These are phyloP conservation scores for Aureobasidium namibiae DNA, from an alignment of 2,329 filamentous ascomycete species.

Conservation along the genomic window DNA sequence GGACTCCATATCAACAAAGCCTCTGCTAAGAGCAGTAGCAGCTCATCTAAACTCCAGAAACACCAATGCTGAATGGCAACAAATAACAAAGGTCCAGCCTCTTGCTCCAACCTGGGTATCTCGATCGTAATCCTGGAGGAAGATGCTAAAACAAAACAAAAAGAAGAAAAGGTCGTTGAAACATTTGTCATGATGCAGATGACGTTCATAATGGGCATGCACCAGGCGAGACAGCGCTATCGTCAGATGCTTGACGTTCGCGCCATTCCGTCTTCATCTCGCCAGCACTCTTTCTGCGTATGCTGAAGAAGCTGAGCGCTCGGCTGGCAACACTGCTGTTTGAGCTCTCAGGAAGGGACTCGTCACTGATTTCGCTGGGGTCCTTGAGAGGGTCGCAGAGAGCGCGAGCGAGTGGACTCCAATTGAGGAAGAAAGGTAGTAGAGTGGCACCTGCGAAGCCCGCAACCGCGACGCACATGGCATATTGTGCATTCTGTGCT, in stretches of 20 bases:
- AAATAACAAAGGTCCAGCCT: neutral
- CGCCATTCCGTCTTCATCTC: slow-evolving; percentile 13
- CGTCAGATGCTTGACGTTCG: slow-evolving; percentile 8
- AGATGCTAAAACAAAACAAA: neutral
- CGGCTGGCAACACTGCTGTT: slow-evolving; percentile 23
- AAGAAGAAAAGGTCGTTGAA: neutral
- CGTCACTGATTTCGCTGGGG: neutral
- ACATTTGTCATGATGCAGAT: neutral
- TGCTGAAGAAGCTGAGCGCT: slow-evolving; percentile 25
- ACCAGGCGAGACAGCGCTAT: neutral
- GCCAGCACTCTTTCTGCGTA: slow-evolving; percentile 19
- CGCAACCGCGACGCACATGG: slow-evolving; percentile 46
- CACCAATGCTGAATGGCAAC: slow-evolving; percentile 1
- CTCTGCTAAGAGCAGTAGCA: neutral
- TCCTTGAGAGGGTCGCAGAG: slow-evolving; percentile 35
- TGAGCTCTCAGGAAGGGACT: slow-evolving; percentile 17
- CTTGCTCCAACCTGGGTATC: slow-evolving; percentile 3
- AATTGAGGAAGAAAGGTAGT: slow-evolving; percentile 48
- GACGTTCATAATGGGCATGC: neutral
- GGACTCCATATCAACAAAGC: neutral
- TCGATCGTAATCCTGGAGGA: neutral
- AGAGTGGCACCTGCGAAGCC: slow-evolving; percentile 43
- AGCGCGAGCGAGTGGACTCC: slow-evolving; percentile 37
- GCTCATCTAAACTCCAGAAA: neutral
- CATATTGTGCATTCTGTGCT: slow-evolving; percentile 34